Percentiles rank a stretch among this genome's conserved stretches.
These are phyloP conservation scores for Metschnikowia hibisci DNA, from an alignment of 805 yeast species.

Conservation along the genomic window DNA sequence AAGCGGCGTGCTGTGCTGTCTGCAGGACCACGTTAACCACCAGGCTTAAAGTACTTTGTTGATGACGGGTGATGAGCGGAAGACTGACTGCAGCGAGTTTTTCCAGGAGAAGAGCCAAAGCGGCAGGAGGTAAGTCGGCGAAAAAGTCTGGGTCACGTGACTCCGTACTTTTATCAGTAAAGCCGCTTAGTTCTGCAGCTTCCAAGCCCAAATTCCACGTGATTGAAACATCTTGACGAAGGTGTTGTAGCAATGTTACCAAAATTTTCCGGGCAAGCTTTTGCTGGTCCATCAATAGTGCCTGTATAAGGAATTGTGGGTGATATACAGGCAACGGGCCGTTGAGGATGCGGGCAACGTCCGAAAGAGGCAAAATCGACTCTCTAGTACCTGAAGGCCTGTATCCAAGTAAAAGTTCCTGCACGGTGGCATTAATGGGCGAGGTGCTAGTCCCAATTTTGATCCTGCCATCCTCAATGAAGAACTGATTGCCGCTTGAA, in stretches of 20 bases:
- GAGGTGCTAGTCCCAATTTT: constrained; percentile 21
- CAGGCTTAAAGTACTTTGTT: constrained; percentile 76
- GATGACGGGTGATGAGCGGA: constrained; percentile 85
- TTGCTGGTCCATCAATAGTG: constrained; percentile 58
- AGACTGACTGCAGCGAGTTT: constrained; percentile 60
- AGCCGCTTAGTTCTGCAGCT: constrained; percentile 1
- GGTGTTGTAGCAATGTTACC: constrained; percentile 44
- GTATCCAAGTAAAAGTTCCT: constrained; percentile 35
- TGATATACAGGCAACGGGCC: constrained; percentile 90
- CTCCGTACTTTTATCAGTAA: too few species aligned
- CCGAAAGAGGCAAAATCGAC: constrained; percentile 46
- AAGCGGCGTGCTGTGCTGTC: constrained; percentile 41
- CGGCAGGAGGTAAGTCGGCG: constrained; percentile 35
- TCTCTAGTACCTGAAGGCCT: constrained; percentile 2
- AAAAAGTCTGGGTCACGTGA: constrained; percentile 24
- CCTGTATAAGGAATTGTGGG: constrained; percentile 81
- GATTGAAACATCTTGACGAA: constrained; percentile 39
- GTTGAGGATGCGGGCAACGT: constrained; percentile 71
- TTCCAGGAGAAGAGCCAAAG: constrained; percentile 50
- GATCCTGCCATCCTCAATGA: constrained; percentile 66
- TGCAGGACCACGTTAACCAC: constrained; percentile 62
- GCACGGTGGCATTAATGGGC: constrained; percentile 51
- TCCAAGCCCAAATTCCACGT: constrained; percentile 34
- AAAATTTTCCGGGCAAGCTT: constrained; percentile 55
- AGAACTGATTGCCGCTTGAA: constrained; percentile 88